Base-by-base conservation (phyloP, 1,139 yeast species). In the Kodamaea plutei region DNA sequence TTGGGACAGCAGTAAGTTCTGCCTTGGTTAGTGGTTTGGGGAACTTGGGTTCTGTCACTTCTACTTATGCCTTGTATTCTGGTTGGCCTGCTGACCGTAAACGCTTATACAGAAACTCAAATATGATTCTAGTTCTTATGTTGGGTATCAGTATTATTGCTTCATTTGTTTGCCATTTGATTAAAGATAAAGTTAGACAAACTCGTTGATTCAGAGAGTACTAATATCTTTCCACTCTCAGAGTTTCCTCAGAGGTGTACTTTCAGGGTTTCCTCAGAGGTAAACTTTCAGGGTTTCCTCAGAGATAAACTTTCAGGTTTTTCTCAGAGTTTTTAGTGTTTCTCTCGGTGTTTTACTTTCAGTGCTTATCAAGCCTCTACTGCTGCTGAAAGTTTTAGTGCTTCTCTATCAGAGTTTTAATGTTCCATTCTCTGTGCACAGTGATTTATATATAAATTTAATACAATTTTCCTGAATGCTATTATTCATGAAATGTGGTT, bases 21-120 rank as follows among this genome's bases (percentile, higher is more conserved):
- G 95, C 95, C 0, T 57, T 85, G 26, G 91, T 85, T 7, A 78
- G 88, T 41, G 95, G 95, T 1, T 64, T 85, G 34, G 95, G 95
- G 30, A 85, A 85, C 53, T 68, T 84, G 44, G 95, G 95, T 10
- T 78, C 89, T 1, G 95, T 85, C 15, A 76, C 82, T 18, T 83
- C 93, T 4, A 83, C 95, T 2, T 85, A 85, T 51, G 95, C 95
- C 0, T 68, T 85, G 30, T 85, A 84, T 57, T 57, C 75, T 14
- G 95, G 95, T 4, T 87, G 95, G 95, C 89, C 93, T 1, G 83
- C 69, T 1, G 95, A 87, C 54, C 65, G 53, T 8, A 64, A 66
- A 2, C 61, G 87, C 41, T 63, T 77, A 29, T 85, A 62, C 59
- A 62, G 73, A 41, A 64, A 84, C 54, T 79, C 89, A 27, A 87